A percentile compares a stretch with the other conserved stretches of the same genome.
phyloP scores from a whole-genome alignment of 768 basidiomycete species.

The Tricholoma sp. region DNA sequence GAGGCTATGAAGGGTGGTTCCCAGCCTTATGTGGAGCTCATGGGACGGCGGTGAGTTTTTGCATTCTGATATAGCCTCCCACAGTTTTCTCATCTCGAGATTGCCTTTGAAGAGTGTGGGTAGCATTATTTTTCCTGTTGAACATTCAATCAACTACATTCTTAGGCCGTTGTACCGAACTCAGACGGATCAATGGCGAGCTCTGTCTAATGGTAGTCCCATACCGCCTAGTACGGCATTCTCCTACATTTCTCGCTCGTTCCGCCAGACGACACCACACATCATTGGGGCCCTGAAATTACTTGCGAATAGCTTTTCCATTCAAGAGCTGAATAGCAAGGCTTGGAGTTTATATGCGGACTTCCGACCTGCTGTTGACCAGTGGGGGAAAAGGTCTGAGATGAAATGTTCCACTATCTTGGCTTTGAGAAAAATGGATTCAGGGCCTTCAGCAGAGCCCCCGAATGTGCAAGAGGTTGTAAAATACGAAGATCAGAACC shows the following conservation, averaged over 20 bases:
- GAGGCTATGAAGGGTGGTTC: constrained; percentile 53
- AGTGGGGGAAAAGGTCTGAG: constrained; percentile 83
- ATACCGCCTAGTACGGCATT: constrained; percentile 72
- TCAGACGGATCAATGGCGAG: constrained; percentile 71
- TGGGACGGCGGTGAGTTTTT: constrained; percentile 59
- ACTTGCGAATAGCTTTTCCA: constrained; percentile 54
- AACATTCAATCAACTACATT: background rate
- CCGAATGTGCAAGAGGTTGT: constrained; percentile 11
- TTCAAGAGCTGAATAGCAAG: constrained; percentile 52
- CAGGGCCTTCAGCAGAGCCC: constrained; percentile 8
- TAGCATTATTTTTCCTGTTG: background rate
- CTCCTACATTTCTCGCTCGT: constrained; percentile 74
- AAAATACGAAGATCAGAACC: constrained; percentile 11
- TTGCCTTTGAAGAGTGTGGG: background rate
- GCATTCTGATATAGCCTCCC: background rate
- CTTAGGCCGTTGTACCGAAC: constrained; percentile 76
- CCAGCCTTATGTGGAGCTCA: constrained; percentile 83
- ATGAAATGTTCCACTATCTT: constrained; percentile 69
- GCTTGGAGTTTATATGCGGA: constrained; percentile 83
- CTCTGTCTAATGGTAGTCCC: constrained; percentile 66
- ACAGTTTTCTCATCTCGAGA: background rate
- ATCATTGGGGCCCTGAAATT: constrained; percentile 75
- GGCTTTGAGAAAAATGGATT: constrained; percentile 38
- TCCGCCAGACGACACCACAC: constrained; percentile 74
- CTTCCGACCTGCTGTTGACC: constrained; percentile 77